A percentile compares a stretch with the other conserved stretches of the same genome.
These are phyloP conservation scores for Fusarium annulatum DNA, from an alignment of 2,329 filamentous ascomycete genomes.

Conservation along the genomic window DNA sequence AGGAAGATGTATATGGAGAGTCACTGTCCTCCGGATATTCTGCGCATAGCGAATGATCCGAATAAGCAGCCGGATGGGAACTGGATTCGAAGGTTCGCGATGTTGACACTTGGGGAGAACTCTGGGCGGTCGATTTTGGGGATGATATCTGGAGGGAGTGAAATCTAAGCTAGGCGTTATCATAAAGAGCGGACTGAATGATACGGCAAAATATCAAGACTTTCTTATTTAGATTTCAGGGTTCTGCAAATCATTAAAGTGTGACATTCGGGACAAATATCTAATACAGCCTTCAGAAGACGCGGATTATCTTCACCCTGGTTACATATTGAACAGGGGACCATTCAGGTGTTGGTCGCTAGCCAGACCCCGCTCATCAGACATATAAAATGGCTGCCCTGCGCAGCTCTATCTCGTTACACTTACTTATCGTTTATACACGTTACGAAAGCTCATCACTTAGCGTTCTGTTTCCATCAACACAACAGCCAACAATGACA, in stretches of 20 bases:
- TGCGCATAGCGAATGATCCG: not conserved
- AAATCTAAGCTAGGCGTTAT: not conserved
- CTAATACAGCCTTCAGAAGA: not conserved
- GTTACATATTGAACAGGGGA: not conserved
- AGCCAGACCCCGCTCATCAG: not conserved
- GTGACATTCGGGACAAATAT: rapidly evolving
- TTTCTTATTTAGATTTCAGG: not conserved
- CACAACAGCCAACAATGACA: too few species aligned
- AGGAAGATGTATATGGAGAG: slow-evolving; percentile 10
- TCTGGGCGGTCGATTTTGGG: not conserved
- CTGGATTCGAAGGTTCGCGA: not conserved
- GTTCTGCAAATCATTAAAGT: rapidly evolving
- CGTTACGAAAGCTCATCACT: not conserved
- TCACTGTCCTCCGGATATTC: slow-evolving; percentile 3
- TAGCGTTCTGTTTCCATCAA: not conserved
- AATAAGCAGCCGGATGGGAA: not conserved
- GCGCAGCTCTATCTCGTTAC: not conserved
- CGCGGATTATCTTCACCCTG: not conserved
- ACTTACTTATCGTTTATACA: rapidly evolving
- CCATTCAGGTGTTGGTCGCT: not conserved
- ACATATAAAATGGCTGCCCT: not conserved
- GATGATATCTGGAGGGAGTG: not conserved
- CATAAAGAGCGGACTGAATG: not conserved
- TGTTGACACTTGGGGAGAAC: not conserved
- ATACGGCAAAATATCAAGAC: rapidly evolving